Conservation (phyloP, 495 filamentous ascomycete genomes). For the Neurospora sp. region DNA sequence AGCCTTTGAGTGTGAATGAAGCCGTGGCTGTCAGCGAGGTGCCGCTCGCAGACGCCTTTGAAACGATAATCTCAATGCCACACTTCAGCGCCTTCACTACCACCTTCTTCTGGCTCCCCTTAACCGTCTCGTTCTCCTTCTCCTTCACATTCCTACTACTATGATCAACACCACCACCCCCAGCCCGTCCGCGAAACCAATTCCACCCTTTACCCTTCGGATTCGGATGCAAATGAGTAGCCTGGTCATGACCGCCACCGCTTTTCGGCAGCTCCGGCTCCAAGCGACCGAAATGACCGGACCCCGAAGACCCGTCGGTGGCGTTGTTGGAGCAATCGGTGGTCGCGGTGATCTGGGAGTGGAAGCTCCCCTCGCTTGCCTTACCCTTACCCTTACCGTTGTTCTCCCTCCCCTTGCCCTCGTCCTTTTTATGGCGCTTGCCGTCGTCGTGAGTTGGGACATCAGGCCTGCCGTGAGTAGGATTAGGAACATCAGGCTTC, state of each 20-base stretch:
- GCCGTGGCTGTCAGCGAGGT: not conserved
- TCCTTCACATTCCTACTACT: not conserved
- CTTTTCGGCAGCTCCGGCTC: not conserved
- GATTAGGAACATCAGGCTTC: no score
- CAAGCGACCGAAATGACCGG: not conserved
- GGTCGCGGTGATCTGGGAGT: not conserved
- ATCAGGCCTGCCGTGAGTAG: no score
- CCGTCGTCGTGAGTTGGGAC: no score
- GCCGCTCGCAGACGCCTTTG: not conserved
- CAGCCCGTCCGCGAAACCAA: not conserved
- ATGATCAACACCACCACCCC: not conserved
- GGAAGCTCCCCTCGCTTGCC: no score
- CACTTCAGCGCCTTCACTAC: not conserved
- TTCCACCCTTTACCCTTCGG: not conserved
- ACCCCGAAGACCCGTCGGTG: not conserved
- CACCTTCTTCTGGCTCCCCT: not conserved
- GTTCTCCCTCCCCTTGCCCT: no score
- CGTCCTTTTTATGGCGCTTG: no score
- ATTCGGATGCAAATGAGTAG: not conserved
- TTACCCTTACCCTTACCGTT: no score
- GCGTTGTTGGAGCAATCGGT: not conserved
- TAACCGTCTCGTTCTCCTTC: not conserved
- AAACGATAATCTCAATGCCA: not conserved
- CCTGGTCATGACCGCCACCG: no score
- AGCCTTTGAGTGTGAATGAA: no score